Evolutionary conservation across 345 rosid genomes (phyloP).

Genomic region (Lepidium didymum): DNA sequence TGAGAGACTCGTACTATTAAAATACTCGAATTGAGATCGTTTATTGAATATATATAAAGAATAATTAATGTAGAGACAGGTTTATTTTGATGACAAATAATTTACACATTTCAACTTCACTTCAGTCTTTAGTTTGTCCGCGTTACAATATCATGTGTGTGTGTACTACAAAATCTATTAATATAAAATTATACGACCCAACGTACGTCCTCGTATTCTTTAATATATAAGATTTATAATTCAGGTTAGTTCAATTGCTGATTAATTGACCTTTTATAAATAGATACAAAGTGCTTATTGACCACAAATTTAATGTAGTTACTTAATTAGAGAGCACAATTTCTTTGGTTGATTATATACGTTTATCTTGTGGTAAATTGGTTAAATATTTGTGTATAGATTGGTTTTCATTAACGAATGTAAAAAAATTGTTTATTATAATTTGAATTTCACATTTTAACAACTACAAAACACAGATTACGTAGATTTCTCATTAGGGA

Average conservation of each 20-base stretch:
- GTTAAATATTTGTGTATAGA: no score
- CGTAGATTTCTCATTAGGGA: no score
- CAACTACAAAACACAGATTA: no score
- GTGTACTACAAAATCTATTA: neutral
- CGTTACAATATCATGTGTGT: constrained; percentile 17
- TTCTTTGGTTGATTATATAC: no score
- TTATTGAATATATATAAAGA: neutral
- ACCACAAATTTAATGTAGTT: no score
- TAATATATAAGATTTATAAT: neutral
- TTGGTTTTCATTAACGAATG: no score
- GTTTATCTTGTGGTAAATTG: no score
- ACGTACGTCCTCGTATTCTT: neutral
- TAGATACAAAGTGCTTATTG: no score
- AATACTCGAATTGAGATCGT: constrained; percentile 14
- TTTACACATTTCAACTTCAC: neutral
- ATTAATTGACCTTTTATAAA: neutral
- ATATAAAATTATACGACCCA: neutral
- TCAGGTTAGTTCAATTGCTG: neutral
- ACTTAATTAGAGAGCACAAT: no score
- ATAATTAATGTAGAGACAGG: constrained; percentile 14
- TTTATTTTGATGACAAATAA: neutral
- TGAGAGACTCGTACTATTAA: neutral
- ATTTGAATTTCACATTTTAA: no score
- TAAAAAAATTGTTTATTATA: no score
- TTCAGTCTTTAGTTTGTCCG: constrained; percentile 26